phyloP scores from a whole-genome alignment of 768 basidiomycete species.

The Kwoniella bestiolae region DNA sequence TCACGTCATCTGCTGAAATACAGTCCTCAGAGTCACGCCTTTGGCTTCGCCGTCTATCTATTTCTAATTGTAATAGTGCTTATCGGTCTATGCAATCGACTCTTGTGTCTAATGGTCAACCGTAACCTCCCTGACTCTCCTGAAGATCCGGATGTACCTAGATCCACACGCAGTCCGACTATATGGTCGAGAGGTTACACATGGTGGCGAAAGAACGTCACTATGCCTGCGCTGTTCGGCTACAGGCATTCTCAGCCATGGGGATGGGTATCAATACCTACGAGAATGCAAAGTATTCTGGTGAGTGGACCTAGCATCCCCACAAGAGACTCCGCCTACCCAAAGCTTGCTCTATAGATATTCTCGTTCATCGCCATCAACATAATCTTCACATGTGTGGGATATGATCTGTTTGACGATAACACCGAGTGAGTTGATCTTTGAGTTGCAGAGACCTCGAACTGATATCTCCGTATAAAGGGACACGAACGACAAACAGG shows the following conservation, averaged over 20 bases:
- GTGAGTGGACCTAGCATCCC: slow-evolving; percentile 18
- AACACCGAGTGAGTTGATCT: background rate
- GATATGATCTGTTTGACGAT: slow-evolving; percentile 5
- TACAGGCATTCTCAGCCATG: slow-evolving; percentile 28
- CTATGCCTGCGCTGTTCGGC: slow-evolving; percentile 28
- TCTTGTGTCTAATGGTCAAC: slow-evolving; percentile 8
- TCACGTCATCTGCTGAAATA: no score
- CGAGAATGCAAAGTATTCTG: slow-evolving; percentile 28
- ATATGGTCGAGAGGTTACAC: slow-evolving; percentile 9
- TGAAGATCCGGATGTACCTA: background rate
- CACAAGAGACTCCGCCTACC: background rate
- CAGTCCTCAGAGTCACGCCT: slow-evolving; percentile 27
- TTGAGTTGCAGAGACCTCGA: background rate
- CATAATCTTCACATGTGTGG: slow-evolving; percentile 25
- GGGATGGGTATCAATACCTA: slow-evolving; percentile 25
- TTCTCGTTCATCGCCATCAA: slow-evolving; percentile 33
- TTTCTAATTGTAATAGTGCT: slow-evolving; percentile 19
- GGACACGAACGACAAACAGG: slow-evolving; percentile 5
- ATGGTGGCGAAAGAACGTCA: slow-evolving; percentile 18
- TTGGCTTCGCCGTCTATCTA: slow-evolving; percentile 34
- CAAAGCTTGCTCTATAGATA: slow-evolving; percentile 13
- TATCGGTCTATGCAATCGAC: slow-evolving; percentile 18
- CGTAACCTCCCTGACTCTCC: background rate
- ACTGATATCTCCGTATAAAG: background rate
- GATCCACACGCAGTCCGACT: background rate